phyloP scores from a whole-genome alignment of 768 basidiomycete genomes.

The Boletellus emodensis region DNA sequence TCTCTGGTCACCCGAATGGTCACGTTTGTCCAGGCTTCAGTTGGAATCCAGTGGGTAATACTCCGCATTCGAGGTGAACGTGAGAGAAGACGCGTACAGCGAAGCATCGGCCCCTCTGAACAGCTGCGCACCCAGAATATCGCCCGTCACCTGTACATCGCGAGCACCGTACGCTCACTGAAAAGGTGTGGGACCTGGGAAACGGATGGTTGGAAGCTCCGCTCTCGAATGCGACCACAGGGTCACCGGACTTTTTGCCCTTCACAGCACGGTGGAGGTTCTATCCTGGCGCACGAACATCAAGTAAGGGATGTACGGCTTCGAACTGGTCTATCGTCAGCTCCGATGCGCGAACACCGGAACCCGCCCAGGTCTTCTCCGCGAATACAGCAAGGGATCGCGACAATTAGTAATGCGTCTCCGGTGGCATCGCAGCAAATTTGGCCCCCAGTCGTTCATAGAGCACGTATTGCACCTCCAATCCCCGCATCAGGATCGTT shows the following conservation, averaged over 20 bases:
- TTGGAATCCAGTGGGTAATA: conserved; percentile 30
- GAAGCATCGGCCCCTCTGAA: conserved; percentile 36
- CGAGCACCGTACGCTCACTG: conserved; percentile 34
- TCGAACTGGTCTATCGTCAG: conserved; percentile 37
- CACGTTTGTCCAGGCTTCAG: conserved; percentile 34
- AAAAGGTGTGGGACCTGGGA: conserved; percentile 39
- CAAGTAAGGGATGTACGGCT: conserved; percentile 33
- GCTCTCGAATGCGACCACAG: conserved; percentile 28
- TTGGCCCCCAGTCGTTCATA: conserved; percentile 46
- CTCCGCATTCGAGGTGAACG: conserved; percentile 37
- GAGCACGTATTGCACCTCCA: conserved; percentile 34
- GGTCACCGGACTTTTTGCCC: conserved; percentile 19
- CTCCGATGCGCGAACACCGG: conserved; percentile 31
- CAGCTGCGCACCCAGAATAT: conserved; percentile 19
- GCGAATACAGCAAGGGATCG: conserved; percentile 38
- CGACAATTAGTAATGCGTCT: conserved; percentile 42
- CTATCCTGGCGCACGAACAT: conserved; percentile 39
- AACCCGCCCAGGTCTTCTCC: conserved; percentile 44
- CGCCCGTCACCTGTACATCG: conserved; percentile 11
- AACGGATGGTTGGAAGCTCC: conserved; percentile 18
- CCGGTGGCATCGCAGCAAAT: conserved; percentile 41
- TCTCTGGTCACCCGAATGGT: conserved; percentile 36
- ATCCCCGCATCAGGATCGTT: conserved; percentile 27
- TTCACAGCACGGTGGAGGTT: conserved; percentile 40
- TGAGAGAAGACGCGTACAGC: conserved; percentile 35